phyloP scores from a whole-genome alignment of 2,329 filamentous ascomycete species.

The Dryadomyces quercivorus region DNA sequence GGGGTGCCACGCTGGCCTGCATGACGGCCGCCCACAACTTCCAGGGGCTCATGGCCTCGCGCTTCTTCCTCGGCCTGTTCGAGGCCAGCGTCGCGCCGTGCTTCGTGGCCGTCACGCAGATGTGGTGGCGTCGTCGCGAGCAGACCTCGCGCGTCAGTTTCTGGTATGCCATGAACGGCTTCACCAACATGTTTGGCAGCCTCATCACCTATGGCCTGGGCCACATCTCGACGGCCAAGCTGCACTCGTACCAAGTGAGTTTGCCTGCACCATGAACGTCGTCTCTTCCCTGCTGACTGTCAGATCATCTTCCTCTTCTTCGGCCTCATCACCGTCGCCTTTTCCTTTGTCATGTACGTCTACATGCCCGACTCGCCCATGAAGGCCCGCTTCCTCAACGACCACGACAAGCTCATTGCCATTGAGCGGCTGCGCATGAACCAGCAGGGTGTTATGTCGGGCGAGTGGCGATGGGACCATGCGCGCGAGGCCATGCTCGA shows the following conservation, averaged over 20 bases:
- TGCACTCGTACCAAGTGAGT: constrained; percentile 18
- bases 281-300: no score
- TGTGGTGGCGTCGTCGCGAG: constrained; percentile 49
- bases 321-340: constrained; percentile 35
- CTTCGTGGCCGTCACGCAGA: constrained; percentile 46
- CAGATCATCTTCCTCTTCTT: constrained; percentile 44
- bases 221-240: constrained; percentile 33
- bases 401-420: constrained; percentile 37
- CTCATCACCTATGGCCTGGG: constrained; percentile 46
- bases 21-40: constrained; percentile 20
- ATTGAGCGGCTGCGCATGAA: constrained; percentile 41
- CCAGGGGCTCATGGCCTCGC: constrained; percentile 19
- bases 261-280: no score
- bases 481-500: constrained; percentile 41
- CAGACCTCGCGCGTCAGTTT: constrained; percentile 43
- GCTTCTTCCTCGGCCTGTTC: constrained; percentile 28
- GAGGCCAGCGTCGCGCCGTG: constrained; percentile 29
- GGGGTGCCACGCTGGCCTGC: constrained; percentile 13
- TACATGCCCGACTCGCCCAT: constrained; percentile 38
- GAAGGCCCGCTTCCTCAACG: constrained; percentile 36
- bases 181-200: constrained; percentile 44
- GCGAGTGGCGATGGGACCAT: constrained; percentile 38
- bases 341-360: constrained; percentile 30
- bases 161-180: constrained; percentile 50
- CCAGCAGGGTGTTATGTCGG: constrained; percentile 39